A percentile compares a stretch with the other conserved stretches of the same genome.
Evolutionary conservation across 1,284 basidiomycete species (phyloP).

Genomic region (Pholiota adiposa): DNA sequence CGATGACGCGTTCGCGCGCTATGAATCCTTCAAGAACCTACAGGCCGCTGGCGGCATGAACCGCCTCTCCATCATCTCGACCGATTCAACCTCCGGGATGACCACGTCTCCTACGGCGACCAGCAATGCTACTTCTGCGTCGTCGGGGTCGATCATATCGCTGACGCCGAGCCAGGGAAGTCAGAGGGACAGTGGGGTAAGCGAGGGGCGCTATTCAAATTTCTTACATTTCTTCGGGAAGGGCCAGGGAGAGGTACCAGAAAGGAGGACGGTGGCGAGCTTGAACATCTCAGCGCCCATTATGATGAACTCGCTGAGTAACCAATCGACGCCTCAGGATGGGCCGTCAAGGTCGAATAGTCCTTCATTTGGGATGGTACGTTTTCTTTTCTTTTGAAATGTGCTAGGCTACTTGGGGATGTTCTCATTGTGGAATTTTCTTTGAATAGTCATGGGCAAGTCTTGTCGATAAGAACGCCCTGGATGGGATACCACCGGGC

Average conservation of each 20-base stretch:
- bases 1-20: conserved; percentile 91
- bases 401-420: too few species aligned
- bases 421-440: background rate
- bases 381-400: conserved; percentile 30
- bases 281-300: conserved; percentile 67
- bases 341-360: conserved; percentile 43
- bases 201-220: conserved; percentile 30
- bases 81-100: conserved; percentile 42
- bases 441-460: conserved; percentile 82
- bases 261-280: conserved; percentile 24
- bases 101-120: conserved; percentile 29
- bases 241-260: conserved; percentile 41
- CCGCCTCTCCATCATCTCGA: conserved; percentile 63
- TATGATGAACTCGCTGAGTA: conserved; percentile 30
- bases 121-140: conserved; percentile 28
- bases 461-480: conserved; percentile 80
- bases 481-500: conserved; percentile 74
- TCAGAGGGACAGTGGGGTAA: conserved; percentile 8
- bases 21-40: conserved; percentile 75
- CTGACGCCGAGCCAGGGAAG: conserved; percentile 24
- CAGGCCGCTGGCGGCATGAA: conserved; percentile 47
- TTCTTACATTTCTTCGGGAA: conserved; percentile 54
- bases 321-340: conserved; percentile 25
- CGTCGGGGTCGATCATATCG: conserved; percentile 27
- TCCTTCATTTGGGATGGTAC: conserved; percentile 71